Percentiles rank a stretch among this genome's conserved stretches.
Conservation (phyloP, 768 basidiomycete genomes). For the Austroboletus eburneus region DNA sequence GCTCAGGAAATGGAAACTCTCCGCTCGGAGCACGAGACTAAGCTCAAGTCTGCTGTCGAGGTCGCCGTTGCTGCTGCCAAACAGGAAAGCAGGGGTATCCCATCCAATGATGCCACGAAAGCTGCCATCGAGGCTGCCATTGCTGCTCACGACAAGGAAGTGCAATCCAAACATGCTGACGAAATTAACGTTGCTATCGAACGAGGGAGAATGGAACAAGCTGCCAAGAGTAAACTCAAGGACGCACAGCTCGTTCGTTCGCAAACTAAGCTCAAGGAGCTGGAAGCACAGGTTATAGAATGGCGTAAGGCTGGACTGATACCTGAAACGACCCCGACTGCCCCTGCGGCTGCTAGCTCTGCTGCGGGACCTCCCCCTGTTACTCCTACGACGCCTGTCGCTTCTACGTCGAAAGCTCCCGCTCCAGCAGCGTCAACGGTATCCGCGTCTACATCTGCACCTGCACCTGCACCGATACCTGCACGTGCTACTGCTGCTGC, state of each 20-base stretch:
- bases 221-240: conserved; percentile 61
- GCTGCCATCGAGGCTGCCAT: conserved; percentile 49
- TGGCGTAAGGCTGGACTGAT: conserved; percentile 50
- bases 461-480: neutral
- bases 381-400: conserved; percentile 27
- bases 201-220: conserved; percentile 60
- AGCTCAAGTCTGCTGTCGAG: conserved; percentile 51
- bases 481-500: too few species aligned
- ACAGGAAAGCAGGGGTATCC: conserved; percentile 25
- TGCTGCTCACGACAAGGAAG: conserved; percentile 43
- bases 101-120: conserved; percentile 35
- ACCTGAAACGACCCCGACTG: conserved; percentile 33
- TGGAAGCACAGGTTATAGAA: conserved; percentile 59
- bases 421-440: conserved; percentile 12
- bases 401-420: conserved; percentile 20
- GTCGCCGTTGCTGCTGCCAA: conserved; percentile 41
- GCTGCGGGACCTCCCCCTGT: conserved; percentile 17
- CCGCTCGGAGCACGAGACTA: conserved; percentile 51
- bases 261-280: conserved; percentile 60
- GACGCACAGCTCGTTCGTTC: conserved; percentile 63
- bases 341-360: conserved; percentile 9
- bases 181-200: conserved; percentile 67
- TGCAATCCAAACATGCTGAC: conserved; percentile 44
- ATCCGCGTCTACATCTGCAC: neutral
- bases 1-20: conserved; percentile 55